Conservation (phyloP, 768 basidiomycete species). For the Paxillus involutus region DNA sequence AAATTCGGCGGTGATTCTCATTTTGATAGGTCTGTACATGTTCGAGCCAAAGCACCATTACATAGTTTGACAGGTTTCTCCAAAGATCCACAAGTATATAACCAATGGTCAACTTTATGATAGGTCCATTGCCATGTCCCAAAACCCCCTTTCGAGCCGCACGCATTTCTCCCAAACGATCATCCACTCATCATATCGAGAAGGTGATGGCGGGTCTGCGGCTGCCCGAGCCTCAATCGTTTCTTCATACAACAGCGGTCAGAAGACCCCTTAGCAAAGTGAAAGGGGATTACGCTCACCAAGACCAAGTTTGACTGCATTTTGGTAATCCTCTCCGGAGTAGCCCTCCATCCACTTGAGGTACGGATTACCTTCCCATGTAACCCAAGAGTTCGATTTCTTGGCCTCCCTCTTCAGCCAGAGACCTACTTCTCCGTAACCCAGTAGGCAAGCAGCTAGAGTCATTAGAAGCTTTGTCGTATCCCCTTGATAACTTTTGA, state of each 20-base stretch:
- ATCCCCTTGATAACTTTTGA: constrained; percentile 50
- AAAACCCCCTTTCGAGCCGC: constrained; percentile 79
- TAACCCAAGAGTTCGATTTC: constrained; percentile 48
- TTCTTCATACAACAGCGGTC: constrained; percentile 39
- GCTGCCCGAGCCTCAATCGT: constrained; percentile 68
- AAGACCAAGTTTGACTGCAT: constrained; percentile 70
- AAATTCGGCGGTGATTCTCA: no score
- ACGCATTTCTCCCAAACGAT: constrained; percentile 77
- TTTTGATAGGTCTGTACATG: no score
- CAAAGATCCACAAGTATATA: no score
- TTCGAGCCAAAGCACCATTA: no score
- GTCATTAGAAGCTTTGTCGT: constrained; percentile 73
- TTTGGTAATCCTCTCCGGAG: constrained; percentile 65
- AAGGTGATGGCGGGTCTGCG: constrained; percentile 60
- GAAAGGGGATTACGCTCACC: constrained; percentile 44
- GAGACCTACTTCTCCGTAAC: constrained; percentile 90
- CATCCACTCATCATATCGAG: constrained; percentile 63
- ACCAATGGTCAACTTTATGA: constrained; percentile 1
- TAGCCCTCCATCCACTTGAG: constrained; percentile 80
- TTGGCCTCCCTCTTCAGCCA: constrained; percentile 67
- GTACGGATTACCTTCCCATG: constrained; percentile 72
- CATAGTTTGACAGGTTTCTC: no score
- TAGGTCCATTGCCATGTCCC: constrained; percentile 65
- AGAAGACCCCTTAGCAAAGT: constrained; percentile 1
- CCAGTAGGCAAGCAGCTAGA: constrained; percentile 81